A percentile compares a stretch with the other conserved stretches of the same genome.
phyloP scores from a whole-genome alignment of 495 filamentous ascomycete genomes.

The Chaetomium tenue region DNA sequence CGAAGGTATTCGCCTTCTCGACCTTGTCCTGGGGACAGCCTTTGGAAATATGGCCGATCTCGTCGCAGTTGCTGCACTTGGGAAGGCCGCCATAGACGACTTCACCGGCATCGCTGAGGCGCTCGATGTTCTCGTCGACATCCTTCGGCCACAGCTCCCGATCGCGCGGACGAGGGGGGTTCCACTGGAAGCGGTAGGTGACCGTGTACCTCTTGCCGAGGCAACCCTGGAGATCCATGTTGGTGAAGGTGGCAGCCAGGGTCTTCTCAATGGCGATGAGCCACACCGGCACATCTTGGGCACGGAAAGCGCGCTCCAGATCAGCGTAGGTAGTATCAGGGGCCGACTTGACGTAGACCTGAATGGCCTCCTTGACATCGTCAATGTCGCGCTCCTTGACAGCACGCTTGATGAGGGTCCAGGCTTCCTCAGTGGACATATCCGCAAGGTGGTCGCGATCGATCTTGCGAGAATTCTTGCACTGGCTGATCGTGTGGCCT shows the following conservation, averaged over 20 bases:
- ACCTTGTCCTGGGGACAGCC: slow-evolving; percentile 62
- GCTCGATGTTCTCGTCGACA: slow-evolving; percentile 68
- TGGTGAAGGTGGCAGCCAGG: slow-evolving; percentile 60
- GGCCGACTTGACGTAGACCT: slow-evolving; percentile 70
- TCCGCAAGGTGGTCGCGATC: slow-evolving; percentile 61
- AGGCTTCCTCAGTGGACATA: slow-evolving; percentile 63
- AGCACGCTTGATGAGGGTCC: slow-evolving; percentile 63
- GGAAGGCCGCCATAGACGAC: slow-evolving; percentile 62
- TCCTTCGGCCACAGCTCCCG: slow-evolving; percentile 61
- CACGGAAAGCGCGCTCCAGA: slow-evolving; percentile 73
- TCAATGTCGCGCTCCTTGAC: slow-evolving; percentile 65
- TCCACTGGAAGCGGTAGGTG: slow-evolving; percentile 61
- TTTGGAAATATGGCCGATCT: slow-evolving; percentile 71
- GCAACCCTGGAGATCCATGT: slow-evolving; percentile 83
- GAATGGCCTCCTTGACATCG: slow-evolving; percentile 68
- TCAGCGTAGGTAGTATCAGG: slow-evolving; percentile 64
- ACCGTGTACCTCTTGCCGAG: slow-evolving; percentile 71
- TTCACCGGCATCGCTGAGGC: slow-evolving; percentile 70
- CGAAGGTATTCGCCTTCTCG: slow-evolving; percentile 44
- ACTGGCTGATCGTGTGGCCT: slow-evolving; percentile 68
- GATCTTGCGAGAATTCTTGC: slow-evolving; percentile 67
- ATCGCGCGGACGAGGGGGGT: slow-evolving; percentile 62
- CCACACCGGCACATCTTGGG: slow-evolving; percentile 59
- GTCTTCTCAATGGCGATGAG: slow-evolving; percentile 74
- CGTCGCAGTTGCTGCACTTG: slow-evolving; percentile 68